Evolutionary conservation across 2,329 filamentous ascomycete genomes (phyloP).

Genomic region (Aspergillus udagawae): DNA sequence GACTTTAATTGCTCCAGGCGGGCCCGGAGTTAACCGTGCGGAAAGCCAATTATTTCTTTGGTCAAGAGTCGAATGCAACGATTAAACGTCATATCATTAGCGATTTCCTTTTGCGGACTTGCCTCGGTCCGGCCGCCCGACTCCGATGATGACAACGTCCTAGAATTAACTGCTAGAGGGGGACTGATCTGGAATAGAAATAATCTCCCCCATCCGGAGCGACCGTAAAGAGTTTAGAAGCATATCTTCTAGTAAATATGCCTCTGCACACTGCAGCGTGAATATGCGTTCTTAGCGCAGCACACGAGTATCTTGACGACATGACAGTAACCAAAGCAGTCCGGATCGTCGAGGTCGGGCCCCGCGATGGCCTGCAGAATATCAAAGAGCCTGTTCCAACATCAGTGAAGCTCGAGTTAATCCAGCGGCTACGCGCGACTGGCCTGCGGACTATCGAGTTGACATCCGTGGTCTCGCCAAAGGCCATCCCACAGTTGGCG

Average conservation of each 20-base stretch:
- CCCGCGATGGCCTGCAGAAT: slow-evolving; percentile 83
- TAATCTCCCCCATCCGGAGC: not conserved
- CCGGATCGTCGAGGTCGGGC: slow-evolving; percentile 75
- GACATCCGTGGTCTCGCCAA: slow-evolving; percentile 77
- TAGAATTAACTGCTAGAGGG: not conserved
- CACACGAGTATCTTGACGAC: not conserved
- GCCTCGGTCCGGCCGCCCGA: not conserved
- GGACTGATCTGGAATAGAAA: not conserved
- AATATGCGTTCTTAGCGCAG: not conserved
- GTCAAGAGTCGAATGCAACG: not conserved
- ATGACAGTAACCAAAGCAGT: slow-evolving; percentile 24
- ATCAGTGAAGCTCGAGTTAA: slow-evolving; percentile 71
- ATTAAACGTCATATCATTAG: not conserved
- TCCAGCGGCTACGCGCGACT: slow-evolving; percentile 63
- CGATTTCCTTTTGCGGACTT: not conserved
- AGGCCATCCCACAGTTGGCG: slow-evolving; percentile 75
- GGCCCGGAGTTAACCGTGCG: not conserved
- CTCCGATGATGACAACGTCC: not conserved
- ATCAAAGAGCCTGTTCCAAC: slow-evolving; percentile 69
- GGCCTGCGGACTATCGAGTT: slow-evolving; percentile 73
- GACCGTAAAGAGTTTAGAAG: not conserved
- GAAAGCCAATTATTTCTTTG: not conserved
- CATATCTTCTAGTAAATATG: not conserved
- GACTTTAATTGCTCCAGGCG: too few relatives aligned
- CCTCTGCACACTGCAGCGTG: not conserved